phyloP scores from a whole-genome alignment of 169 alveolate species.

The Theileria sp. region DNA sequence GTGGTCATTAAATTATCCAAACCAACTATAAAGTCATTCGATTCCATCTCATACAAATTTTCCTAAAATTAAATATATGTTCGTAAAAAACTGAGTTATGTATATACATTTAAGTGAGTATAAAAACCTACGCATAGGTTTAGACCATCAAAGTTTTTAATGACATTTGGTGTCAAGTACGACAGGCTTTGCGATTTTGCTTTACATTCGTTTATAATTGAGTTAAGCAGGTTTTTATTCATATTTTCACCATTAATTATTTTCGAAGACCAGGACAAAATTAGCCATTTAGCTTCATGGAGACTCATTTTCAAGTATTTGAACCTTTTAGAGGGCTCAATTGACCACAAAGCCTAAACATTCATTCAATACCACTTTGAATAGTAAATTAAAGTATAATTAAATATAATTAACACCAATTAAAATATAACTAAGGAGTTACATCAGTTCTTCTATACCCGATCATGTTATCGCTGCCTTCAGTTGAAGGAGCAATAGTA shows the following conservation, averaged over 20 bases:
- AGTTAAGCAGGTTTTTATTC: slow-evolving; percentile 28
- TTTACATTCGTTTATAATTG: slow-evolving; percentile 29
- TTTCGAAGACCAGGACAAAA: slow-evolving; percentile 53
- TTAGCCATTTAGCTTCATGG: slow-evolving; percentile 48
- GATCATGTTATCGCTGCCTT: neutral
- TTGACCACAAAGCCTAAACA: slow-evolving; percentile 47
- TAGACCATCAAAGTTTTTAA: slow-evolving; percentile 51
- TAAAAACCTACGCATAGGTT: slow-evolving; percentile 41
- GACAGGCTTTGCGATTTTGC: slow-evolving; percentile 17
- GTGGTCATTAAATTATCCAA: slow-evolving; percentile 38
- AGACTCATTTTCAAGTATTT: neutral
- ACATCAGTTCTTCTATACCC: slow-evolving; percentile 8
- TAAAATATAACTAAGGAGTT: neutral
- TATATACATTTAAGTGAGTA: neutral
- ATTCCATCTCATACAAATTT: slow-evolving; percentile 31
- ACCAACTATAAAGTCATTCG: slow-evolving; percentile 45
- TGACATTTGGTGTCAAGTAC: slow-evolving; percentile 25
- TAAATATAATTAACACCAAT: neutral
- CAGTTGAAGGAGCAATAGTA: slow-evolving; percentile 19
- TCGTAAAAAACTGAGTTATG: neutral
- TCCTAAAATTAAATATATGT: slow-evolving; percentile 25
- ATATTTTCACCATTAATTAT: slow-evolving; percentile 51
- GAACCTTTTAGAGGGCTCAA: slow-evolving; percentile 29
- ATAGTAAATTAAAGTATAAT: neutral
- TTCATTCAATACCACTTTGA: neutral